These are phyloP conservation scores for Linnemannia schmuckeri DNA, from an alignment of 192 early-diverging fungal genomes.

Conservation along the genomic window DNA sequence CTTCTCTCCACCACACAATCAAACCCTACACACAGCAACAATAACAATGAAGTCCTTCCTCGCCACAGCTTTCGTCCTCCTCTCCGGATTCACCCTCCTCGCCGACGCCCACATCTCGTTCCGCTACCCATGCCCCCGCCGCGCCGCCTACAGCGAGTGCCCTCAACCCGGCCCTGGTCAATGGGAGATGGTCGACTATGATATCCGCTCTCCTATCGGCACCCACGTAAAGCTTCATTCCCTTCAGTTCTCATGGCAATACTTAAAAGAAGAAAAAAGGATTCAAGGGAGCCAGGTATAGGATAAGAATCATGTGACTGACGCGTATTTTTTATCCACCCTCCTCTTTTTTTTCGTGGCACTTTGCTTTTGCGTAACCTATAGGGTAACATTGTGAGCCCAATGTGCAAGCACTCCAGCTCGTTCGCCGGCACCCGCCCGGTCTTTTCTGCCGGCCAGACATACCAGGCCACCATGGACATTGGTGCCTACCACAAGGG, in stretches of 20 bases:
- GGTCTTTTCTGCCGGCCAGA: conserved; percentile 34
- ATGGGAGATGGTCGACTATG: conserved; percentile 46
- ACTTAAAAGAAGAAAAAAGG: neutral
- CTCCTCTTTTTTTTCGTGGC: neutral
- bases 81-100: conserved; percentile 35
- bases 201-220: conserved; percentile 40
- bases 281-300: neutral
- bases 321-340: neutral
- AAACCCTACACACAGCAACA: neutral
- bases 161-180: conserved; percentile 30
- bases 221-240: conserved; percentile 30
- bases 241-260: neutral
- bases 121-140: conserved; percentile 52
- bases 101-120: conserved; percentile 48
- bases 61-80: conserved; percentile 25
- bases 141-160: conserved; percentile 45
- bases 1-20: neutral
- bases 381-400: conserved; percentile 30
- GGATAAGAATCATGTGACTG: neutral
- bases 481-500: conserved; percentile 46
- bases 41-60: conserved; percentile 46
- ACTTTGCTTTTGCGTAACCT: neutral
- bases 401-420: conserved; percentile 38
- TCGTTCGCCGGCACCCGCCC: conserved; percentile 42
- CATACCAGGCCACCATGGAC: conserved; percentile 29